phyloP scores from a whole-genome alignment of 768 basidiomycete species.

The Pilatotrama ljubarskyi region DNA sequence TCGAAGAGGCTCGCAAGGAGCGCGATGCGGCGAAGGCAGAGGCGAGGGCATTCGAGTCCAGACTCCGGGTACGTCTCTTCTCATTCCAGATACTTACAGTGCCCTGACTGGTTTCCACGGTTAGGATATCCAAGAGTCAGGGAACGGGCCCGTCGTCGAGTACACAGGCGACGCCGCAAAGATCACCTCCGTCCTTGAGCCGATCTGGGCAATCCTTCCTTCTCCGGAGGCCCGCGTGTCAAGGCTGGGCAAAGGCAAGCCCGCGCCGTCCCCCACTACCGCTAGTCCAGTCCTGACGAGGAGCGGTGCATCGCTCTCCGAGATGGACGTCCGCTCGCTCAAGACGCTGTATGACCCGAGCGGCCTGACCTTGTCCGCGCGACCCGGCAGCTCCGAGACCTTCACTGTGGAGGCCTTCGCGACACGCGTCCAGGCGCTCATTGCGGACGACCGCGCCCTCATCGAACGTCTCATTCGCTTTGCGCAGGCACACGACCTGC shows the following conservation, averaged over 20 bases:
- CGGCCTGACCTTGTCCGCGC: constrained; percentile 17
- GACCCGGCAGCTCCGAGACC: constrained; percentile 16
- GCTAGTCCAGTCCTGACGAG: constrained; percentile 31
- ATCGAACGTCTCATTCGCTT: constrained; percentile 84
- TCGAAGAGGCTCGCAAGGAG: constrained; percentile 25
- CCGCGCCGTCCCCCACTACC: constrained; percentile 24
- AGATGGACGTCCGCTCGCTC: constrained; percentile 84
- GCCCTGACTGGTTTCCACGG: not conserved
- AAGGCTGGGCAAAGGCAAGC: constrained; percentile 52
- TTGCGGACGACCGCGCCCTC: constrained; percentile 80
- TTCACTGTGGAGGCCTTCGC: constrained; percentile 81
- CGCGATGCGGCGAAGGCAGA: constrained; percentile 30
- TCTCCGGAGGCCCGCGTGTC: constrained; percentile 79
- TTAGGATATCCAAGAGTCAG: constrained; percentile 14
- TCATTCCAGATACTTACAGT: not conserved
- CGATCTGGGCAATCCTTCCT: constrained; percentile 81
- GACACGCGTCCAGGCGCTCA: constrained; percentile 73
- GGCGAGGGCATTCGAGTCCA: constrained; percentile 35
- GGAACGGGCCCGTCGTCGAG: constrained; percentile 24
- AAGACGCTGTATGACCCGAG: constrained; percentile 70
- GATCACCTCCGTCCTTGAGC: constrained; percentile 61
- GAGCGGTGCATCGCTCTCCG: constrained; percentile 61
- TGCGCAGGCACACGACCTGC: constrained; percentile 84
- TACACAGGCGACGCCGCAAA: constrained; percentile 49
- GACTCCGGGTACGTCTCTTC: constrained; percentile 45